These are phyloP conservation scores for Phaeolepiota aurea DNA, from an alignment of 768 basidiomycete genomes.

Conservation along the genomic window DNA sequence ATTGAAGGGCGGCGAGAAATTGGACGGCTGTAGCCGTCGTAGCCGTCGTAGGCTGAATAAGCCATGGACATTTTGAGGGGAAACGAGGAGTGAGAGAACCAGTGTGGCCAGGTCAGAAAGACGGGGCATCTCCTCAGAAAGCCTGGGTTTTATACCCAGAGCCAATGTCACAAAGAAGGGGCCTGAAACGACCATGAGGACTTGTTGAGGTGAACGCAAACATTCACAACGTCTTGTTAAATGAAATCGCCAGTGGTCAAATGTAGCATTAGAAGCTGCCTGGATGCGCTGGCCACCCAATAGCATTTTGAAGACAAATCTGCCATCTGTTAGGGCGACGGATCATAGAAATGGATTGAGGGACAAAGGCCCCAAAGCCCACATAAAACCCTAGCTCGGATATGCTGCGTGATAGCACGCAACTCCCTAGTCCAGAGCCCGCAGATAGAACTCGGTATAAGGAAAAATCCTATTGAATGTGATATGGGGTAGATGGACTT, in stretches of 20 bases:
- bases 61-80: constrained; percentile 7
- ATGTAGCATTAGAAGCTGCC: too few species aligned
- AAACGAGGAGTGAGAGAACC: not conserved
- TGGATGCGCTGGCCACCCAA: too few species aligned
- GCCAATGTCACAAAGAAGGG: constrained; percentile 1
- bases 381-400: too few species aligned
- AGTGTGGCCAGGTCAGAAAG: not conserved
- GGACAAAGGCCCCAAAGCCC: too few species aligned
- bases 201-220: not conserved
- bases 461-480: too few species aligned
- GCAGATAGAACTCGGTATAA: too few species aligned
- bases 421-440: too few species aligned
- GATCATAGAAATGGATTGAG: too few species aligned
- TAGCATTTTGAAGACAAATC: too few species aligned
- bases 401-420: too few species aligned
- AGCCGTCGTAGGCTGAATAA: constrained; percentile 16
- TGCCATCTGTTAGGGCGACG: too few species aligned
- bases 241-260: constrained; percentile 3
- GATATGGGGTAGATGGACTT: too few species aligned
- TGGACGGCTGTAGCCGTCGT: constrained; percentile 18
- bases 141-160: not conserved
- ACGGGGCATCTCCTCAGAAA: not conserved
- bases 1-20: constrained; percentile 32
- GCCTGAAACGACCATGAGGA: not conserved
- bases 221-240: constrained; percentile 1